Evolutionary conservation across 352 stramenopile species (phyloP).

Genomic region (Globisporangium abappressorium): DNA sequence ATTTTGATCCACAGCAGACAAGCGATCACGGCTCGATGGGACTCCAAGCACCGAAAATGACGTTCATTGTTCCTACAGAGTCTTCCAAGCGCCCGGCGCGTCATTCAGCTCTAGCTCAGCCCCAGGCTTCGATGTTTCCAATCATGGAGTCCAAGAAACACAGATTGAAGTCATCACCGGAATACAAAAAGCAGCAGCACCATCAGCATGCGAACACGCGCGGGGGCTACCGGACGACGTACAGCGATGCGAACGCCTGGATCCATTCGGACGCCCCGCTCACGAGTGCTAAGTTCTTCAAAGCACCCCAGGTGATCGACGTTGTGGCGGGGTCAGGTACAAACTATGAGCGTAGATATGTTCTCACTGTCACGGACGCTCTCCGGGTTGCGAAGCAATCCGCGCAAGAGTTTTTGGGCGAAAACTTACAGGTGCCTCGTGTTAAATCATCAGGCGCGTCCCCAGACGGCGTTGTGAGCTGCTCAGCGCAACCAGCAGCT

Average conservation of each 20-base stretch:
- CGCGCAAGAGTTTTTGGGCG: slow-evolving; percentile 30
- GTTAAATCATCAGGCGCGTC: slow-evolving; percentile 1
- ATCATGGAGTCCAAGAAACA: not conserved
- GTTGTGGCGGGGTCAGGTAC: slow-evolving; percentile 4
- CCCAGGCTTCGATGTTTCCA: not conserved
- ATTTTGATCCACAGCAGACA: not conserved
- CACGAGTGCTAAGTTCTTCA: not conserved
- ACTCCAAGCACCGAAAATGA: no score
- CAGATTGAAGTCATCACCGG: not conserved
- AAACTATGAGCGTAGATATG: slow-evolving; percentile 21
- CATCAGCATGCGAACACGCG: not conserved
- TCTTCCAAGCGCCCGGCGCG: not conserved
- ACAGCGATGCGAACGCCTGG: slow-evolving; percentile 14
- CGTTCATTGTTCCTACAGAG: not conserved
- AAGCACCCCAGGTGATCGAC: slow-evolving; percentile 15
- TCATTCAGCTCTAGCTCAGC: not conserved
- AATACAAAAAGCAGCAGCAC: not conserved
- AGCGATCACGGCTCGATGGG: not conserved
- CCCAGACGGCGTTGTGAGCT: not conserved
- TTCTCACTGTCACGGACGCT: slow-evolving; percentile 34
- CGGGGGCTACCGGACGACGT: slow-evolving; percentile 2
- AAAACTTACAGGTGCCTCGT: slow-evolving; percentile 5
- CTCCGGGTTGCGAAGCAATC: slow-evolving; percentile 35
- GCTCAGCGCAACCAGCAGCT: not conserved
- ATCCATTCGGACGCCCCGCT: not conserved